A percentile compares a stretch with the other conserved stretches of the same genome.
Conservation (phyloP, 129 eudicot genomes). For the Arctium minus region DNA sequence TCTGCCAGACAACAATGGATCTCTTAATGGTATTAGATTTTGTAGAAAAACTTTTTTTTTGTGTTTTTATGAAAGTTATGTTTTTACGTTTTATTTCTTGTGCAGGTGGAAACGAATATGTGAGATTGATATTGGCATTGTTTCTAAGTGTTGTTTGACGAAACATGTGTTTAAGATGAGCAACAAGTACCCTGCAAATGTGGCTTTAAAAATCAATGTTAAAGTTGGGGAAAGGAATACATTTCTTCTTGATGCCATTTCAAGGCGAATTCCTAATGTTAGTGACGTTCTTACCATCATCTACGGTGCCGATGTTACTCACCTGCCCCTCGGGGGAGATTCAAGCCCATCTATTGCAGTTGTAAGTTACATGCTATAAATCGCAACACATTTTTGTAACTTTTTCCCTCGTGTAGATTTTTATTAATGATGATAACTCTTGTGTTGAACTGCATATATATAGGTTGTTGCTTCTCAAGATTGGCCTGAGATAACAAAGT, state of each 20-base stretch:
- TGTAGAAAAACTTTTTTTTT: neutral
- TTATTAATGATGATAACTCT: neutral
- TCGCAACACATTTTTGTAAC: neutral
- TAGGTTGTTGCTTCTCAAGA: conserved; percentile 97
- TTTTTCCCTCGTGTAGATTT: neutral
- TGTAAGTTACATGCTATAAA: conserved; percentile 27
- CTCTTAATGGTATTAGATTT: conserved; percentile 63
- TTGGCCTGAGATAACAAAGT: conserved; percentile 96
- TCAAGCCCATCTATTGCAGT: conserved; percentile 95
- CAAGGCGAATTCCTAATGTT: conserved; percentile 79
- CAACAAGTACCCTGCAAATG: conserved; percentile 82
- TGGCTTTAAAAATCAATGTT: conserved; percentile 82
- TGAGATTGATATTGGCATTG: conserved; percentile 89
- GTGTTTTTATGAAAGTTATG: neutral
- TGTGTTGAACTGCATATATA: neutral
- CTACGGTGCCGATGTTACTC: conserved; percentile 93
- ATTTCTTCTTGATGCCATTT: conserved; percentile 75
- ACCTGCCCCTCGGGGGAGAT: conserved; percentile 87
- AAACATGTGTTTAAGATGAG: conserved; percentile 79
- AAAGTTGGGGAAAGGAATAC: conserved; percentile 96
- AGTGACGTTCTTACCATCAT: conserved; percentile 92
- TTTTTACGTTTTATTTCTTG: neutral
- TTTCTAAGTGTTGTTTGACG: conserved; percentile 88
- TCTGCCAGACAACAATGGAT: conserved; percentile 78
- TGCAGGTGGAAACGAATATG: conserved; percentile 82